Conservation (phyloP, 441 rosid genomes). For the Eugenia klotzschiana region DNA sequence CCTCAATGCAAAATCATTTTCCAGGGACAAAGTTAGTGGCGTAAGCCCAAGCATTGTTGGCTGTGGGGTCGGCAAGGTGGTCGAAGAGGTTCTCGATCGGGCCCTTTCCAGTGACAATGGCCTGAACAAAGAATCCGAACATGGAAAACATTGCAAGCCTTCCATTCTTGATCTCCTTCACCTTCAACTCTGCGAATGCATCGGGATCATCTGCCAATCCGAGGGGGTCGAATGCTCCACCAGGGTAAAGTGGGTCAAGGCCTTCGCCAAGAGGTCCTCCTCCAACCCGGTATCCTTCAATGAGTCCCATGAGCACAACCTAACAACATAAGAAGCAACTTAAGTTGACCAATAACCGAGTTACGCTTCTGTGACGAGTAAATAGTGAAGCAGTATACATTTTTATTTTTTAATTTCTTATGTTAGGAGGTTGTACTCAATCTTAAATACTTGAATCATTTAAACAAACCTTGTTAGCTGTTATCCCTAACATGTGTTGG, state of each 20-base stretch:
- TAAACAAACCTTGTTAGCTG: not conserved
- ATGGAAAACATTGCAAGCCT: constrained; percentile 83
- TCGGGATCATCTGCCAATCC: constrained; percentile 83
- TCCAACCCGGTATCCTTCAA: constrained; percentile 81
- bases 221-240: constrained; percentile 82
- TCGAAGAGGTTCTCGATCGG: constrained; percentile 73
- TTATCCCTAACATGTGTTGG: not conserved
- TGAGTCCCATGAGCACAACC: constrained; percentile 78
- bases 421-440: not conserved
- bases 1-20: constrained; percentile 23
- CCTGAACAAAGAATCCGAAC: constrained; percentile 91
- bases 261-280: constrained; percentile 90
- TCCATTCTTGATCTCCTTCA: constrained; percentile 82
- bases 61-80: constrained; percentile 67
- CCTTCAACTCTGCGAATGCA: constrained; percentile 79
- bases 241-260: constrained; percentile 75
- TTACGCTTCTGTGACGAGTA: not conserved
- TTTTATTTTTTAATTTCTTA: not conserved
- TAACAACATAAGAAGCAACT: not conserved
- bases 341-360: not conserved
- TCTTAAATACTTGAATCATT: not conserved
- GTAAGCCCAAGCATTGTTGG: constrained; percentile 86
- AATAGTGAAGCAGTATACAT: not conserved
- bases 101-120: constrained; percentile 84
- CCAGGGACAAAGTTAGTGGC: constrained; percentile 95